Evolutionary conservation across 768 basidiomycete genomes (phyloP).

Genomic region (Favolaschia claudopus): DNA sequence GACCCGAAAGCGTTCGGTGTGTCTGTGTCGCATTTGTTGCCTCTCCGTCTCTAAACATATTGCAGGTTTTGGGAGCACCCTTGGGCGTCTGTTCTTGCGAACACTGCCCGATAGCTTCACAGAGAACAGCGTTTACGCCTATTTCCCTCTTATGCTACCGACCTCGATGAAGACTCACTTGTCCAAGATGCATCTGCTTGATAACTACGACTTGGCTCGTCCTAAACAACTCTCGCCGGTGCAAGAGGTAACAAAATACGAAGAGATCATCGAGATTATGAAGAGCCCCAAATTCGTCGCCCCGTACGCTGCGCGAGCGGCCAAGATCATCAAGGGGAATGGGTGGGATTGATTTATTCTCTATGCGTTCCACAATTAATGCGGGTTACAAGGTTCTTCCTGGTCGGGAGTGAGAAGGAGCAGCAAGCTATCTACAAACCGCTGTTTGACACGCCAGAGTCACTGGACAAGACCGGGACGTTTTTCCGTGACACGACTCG

Average conservation of each 20-base stretch:
- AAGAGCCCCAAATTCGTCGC: constrained; percentile 54
- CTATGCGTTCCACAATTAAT: neutral
- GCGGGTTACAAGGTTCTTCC: constrained; percentile 64
- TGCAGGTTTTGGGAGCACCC: constrained; percentile 72
- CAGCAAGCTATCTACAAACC: constrained; percentile 55
- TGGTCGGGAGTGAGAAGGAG: constrained; percentile 59
- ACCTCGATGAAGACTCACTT: constrained; percentile 68
- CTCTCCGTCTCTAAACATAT: neutral
- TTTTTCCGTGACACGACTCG: constrained; percentile 75
- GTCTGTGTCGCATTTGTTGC: constrained; percentile 32
- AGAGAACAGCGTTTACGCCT: constrained; percentile 77
- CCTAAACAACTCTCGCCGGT: constrained; percentile 45
- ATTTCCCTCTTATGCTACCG: constrained; percentile 91
- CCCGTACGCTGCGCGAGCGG: constrained; percentile 58
- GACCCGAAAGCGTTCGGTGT: constrained; percentile 71
- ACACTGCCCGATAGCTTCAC: constrained; percentile 74
- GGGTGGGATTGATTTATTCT: constrained; percentile 53
- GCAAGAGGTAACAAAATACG: constrained; percentile 52
- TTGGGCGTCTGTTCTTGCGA: constrained; percentile 78
- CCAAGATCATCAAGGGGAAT: constrained; percentile 60
- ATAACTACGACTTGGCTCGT: constrained; percentile 62
- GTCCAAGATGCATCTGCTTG: constrained; percentile 57
- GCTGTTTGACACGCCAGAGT: constrained; percentile 55
- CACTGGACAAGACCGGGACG: constrained; percentile 56
- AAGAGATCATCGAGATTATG: constrained; percentile 61